These are phyloP conservation scores for Amoeboaphelidium protococcarum DNA, from an alignment of 371 early-diverging fungal genomes.

Conservation along the genomic window DNA sequence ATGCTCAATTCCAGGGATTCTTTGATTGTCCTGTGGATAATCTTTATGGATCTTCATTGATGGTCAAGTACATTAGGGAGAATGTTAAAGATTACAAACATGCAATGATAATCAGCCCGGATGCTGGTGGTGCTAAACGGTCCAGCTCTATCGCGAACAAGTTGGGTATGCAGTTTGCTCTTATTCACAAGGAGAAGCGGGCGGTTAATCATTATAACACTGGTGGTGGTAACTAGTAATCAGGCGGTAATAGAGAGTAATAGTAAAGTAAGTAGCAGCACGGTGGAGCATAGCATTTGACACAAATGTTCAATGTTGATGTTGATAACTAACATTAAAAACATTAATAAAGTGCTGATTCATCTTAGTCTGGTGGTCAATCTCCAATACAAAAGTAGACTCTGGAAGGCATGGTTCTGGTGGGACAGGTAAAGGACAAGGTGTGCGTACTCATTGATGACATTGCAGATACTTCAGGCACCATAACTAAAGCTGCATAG, in stretches of 20 bases:
- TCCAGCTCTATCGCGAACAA: neutral
- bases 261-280: neutral
- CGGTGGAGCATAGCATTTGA: neutral
- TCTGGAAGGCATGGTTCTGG: neutral
- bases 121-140: slow-evolving; percentile 1
- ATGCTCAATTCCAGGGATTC: slow-evolving; percentile 1
- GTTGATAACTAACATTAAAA: neutral
- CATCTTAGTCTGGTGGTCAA: no score
- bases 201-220: neutral
- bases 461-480: slow-evolving; percentile 1
- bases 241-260: neutral
- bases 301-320: neutral
- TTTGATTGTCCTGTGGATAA: slow-evolving; percentile 1
- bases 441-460: slow-evolving; percentile 1
- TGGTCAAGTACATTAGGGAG: neutral
- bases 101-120: neutral
- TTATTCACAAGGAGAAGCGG: no score
- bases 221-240: neutral
- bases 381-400: no score
- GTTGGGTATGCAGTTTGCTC: neutral
- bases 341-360: neutral
- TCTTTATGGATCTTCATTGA: neutral
- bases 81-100: slow-evolving; percentile 1
- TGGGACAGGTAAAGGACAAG: neutral
- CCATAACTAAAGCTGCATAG: neutral